phyloP scores from a whole-genome alignment of 78 protist species.

The Chrysochromulina tobinii region DNA sequence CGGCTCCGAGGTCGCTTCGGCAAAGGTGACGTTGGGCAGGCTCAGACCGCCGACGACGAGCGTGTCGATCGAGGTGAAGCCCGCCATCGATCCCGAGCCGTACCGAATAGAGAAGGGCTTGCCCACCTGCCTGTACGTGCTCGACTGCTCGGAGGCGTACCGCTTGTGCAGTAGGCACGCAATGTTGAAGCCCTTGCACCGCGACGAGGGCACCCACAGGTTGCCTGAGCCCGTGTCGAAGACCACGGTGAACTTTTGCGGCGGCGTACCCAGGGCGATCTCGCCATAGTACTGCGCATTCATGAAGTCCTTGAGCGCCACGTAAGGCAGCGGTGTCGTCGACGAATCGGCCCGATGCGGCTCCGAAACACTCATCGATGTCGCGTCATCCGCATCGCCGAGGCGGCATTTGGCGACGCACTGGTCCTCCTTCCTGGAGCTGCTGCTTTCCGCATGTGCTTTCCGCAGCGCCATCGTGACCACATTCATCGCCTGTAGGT shows the following conservation, averaged over 20 bases:
- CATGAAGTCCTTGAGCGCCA: not conserved
- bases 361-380: too few relatives aligned
- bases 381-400: too few relatives aligned
- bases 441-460: too few relatives aligned
- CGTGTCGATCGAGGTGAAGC: slow-evolving; percentile 48
- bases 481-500: too few relatives aligned
- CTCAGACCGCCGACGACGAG: not conserved
- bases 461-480: too few relatives aligned
- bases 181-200: not conserved
- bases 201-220: slow-evolving; percentile 78
- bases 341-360: too few relatives aligned
- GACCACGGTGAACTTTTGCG: slow-evolving; percentile 89
- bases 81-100: slow-evolving; percentile 90
- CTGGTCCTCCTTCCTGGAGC: too few relatives aligned
- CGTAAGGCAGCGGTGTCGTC: too few relatives aligned
- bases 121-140: slow-evolving; percentile 83
- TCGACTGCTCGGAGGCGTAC: slow-evolving; percentile 74
- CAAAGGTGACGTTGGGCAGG: not conserved
- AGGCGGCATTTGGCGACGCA: too few relatives aligned
- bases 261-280: slow-evolving; percentile 93
- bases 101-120: slow-evolving; percentile 82
- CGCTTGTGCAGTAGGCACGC: not conserved
- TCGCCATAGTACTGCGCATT: slow-evolving; percentile 88
- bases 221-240: slow-evolving; percentile 96
- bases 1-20: not conserved